Conservation (phyloP, 164 flowering plant genomes). For the Umbilicus rupestris region DNA sequence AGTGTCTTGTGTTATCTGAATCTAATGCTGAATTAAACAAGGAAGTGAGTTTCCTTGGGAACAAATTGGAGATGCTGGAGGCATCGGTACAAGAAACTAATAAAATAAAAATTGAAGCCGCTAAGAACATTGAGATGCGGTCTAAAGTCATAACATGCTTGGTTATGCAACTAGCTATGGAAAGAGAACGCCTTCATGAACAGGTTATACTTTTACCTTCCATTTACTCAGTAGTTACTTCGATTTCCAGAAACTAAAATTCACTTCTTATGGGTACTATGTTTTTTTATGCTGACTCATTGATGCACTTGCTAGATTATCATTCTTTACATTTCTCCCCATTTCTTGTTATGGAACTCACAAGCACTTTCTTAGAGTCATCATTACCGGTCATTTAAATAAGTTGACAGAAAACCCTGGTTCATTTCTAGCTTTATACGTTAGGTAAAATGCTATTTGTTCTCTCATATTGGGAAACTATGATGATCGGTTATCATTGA, state of each 20-base stretch:
- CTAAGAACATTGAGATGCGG: conserved; percentile 43
- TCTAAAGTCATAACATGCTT: conserved; percentile 57
- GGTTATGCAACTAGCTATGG: conserved; percentile 60
- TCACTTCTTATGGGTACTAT: not conserved
- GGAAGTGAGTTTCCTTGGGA: conserved; percentile 36
- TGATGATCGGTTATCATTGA: not conserved
- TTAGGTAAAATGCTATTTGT: not conserved
- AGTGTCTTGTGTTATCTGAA: conserved; percentile 45
- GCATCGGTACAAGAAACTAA: conserved; percentile 53
- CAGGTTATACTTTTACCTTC: conserved; percentile 38
- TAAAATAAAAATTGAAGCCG: conserved; percentile 43
- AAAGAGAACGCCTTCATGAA: conserved; percentile 77
- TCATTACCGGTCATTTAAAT: not conserved
- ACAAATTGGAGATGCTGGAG: conserved; percentile 47
- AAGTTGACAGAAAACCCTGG: not conserved
- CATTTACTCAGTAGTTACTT: not conserved
- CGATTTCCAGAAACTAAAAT: not conserved
- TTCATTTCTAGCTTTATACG: not conserved
- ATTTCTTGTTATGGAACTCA: not conserved
- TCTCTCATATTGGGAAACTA: not conserved
- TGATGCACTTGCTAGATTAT: not conserved
- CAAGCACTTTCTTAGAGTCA: not conserved
- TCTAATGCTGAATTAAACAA: conserved; percentile 39
- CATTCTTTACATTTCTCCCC: not conserved
- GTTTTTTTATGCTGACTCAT: not conserved